Base-by-base conservation (phyloP, 441 rosid species). In the Adansonia madagascariensis region DNA sequence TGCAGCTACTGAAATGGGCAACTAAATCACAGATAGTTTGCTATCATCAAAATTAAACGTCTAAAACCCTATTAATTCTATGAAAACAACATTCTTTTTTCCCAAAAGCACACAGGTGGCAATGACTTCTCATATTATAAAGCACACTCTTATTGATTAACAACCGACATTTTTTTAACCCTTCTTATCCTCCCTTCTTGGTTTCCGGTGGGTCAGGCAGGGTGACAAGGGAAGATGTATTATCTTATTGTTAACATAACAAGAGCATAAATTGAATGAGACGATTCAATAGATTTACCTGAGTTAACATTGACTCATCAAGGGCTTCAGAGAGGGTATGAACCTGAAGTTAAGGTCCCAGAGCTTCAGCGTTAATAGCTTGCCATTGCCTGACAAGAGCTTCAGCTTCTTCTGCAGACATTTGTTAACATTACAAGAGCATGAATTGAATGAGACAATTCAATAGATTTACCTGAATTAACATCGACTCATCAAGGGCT, bases 331-430 rank as follows among this genome's bases (percentile, higher is more conserved):
- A 78, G 75, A 95, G 99, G 81, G 82, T 76, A 76, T 89, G 78
- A 77, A 89, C 80, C 71, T 89, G 90, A 82, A 92, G 94, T 56
- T 65, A 76, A 10, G 92, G 93, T 69, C 99, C 99, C 80, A 94
- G 82, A 77, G 99, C 95, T 83, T 92, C 92, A 78, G 99, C 97
- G 87, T 95, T 95, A 69, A 86, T 83, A 71, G 88, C 79, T 88
- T 95, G 97, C 99, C 99, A 95, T 79, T 89, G 91, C 86, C 86
- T 89, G 57, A 95, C 95, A 74, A 93, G 93, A 61, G 84, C 85
- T 88, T 95, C 99, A 39, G 99, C 98, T 62, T 93, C 97, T 84
- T 91, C 97, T 63, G 81, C 68, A 73, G 91, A 85, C 98, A 95
- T 95, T 53, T 18, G 18, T 39, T 35, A 63, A 75, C 44, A 49